Evolutionary conservation across 2,329 filamentous ascomycete genomes (phyloP).

Genomic region (Pochonia chlamydosporia): DNA sequence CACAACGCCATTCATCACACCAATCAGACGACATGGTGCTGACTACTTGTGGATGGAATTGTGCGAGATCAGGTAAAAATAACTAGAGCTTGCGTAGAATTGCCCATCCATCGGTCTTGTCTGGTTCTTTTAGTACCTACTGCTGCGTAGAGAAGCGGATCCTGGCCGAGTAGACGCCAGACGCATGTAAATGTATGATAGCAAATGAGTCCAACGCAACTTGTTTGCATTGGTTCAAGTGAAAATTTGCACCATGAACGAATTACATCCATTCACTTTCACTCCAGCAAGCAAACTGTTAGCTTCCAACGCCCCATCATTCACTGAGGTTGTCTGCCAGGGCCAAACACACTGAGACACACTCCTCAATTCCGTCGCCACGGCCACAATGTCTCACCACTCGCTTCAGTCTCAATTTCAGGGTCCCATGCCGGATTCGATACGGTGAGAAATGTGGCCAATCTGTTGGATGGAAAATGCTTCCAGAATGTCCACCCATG

Average conservation of each 20-base stretch:
- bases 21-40: neutral
- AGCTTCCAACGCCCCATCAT: too few species aligned
- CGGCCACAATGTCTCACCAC: constrained; percentile 1
- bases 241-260: too few species aligned
- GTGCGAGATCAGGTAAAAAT: neutral
- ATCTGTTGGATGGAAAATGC: neutral
- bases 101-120: neutral
- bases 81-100: neutral
- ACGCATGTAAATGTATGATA: too few species aligned
- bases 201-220: too few species aligned
- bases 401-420: neutral
- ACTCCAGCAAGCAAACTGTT: too few species aligned
- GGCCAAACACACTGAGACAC: neutral
- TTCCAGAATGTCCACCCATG: neutral
- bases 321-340: neutral
- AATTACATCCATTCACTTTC: too few species aligned
- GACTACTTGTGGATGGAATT: neutral
- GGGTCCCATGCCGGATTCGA: neutral
- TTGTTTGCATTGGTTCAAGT: too few species aligned
- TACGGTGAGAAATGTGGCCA: neutral
- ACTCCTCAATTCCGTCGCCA: constrained; percentile 3
- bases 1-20: neutral
- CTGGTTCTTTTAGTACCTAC: too few species aligned
- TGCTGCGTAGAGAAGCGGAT: too few species aligned
- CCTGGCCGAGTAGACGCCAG: too few species aligned